Evolutionary conservation across 805 yeast genomes (phyloP).

Genomic region (Cyberlindnera saturnus): DNA sequence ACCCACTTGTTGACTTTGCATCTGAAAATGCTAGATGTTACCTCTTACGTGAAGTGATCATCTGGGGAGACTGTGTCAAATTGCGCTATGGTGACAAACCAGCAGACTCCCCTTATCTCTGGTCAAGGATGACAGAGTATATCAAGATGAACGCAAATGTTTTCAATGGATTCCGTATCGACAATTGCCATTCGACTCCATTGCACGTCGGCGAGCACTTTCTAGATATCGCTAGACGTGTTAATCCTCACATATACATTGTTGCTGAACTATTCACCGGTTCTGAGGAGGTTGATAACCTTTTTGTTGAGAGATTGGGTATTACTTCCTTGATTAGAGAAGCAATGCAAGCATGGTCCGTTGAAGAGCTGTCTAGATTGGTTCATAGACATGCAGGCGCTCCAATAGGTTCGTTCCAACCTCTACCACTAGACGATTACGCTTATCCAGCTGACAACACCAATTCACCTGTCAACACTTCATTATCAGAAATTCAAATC

Average conservation of each 20-base stretch:
- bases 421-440: conserved; percentile 70
- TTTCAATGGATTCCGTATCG: conserved; percentile 87
- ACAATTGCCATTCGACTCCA: conserved; percentile 96
- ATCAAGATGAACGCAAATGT: conserved; percentile 62
- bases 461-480: conserved; percentile 15
- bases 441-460: conserved; percentile 51
- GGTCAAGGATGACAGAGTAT: conserved; percentile 84
- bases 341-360: conserved; percentile 95
- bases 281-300: conserved; percentile 81
- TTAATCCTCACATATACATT: conserved; percentile 81
- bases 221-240: conserved; percentile 79
- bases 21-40: conserved; percentile 73
- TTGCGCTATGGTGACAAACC: conserved; percentile 75
- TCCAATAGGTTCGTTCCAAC: conserved; percentile 87
- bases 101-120: conserved; percentile 80
- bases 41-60: conserved; percentile 84
- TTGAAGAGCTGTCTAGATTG: conserved; percentile 75
- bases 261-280: conserved; percentile 95
- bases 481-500: conserved; percentile 58
- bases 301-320: conserved; percentile 87
- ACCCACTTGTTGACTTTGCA: conserved; percentile 92
- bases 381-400: conserved; percentile 92
- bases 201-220: conserved; percentile 87
- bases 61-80: conserved; percentile 97
- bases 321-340: conserved; percentile 87